Conservation (phyloP, 192 early-diverging fungal genomes). For the Backusella parvicylindrica region DNA sequence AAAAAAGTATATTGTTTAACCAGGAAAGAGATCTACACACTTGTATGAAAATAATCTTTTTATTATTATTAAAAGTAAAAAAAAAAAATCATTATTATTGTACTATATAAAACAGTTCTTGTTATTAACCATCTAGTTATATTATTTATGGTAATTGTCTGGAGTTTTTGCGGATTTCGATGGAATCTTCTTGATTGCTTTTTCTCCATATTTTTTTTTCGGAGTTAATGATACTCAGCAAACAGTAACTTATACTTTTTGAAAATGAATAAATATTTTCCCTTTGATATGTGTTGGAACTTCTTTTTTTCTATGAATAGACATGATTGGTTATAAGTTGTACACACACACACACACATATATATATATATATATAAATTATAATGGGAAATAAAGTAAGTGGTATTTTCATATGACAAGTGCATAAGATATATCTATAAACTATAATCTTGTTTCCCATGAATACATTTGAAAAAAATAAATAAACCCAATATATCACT, state of each 20-base stretch:
- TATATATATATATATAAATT: too few relatives aligned
- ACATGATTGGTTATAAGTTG: not conserved
- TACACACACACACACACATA: too few relatives aligned
- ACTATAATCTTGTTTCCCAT: not conserved
- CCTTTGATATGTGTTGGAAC: not conserved
- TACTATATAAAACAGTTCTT: too few relatives aligned
- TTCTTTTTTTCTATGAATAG: not conserved
- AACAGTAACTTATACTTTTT: too few relatives aligned
- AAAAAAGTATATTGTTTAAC: not conserved
- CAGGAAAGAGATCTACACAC: too few relatives aligned
- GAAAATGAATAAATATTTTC: not conserved
- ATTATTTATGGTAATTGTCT: not conserved
- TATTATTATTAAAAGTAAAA: not conserved
- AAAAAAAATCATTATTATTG: not conserved
- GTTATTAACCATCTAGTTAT: too few relatives aligned
- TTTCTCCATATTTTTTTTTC: not conserved
- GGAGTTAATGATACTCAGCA: not conserved
- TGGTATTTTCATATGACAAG: not conserved
- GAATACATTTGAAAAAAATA: not conserved
- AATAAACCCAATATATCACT: not conserved
- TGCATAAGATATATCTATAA: not conserved
- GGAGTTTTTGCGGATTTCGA: not conserved
- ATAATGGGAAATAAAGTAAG: not conserved
- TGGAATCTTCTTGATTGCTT: not conserved
- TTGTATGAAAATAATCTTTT: not conserved